These are phyloP conservation scores for Purpureocillium takamizusanense DNA, from an alignment of 2,329 filamentous ascomycete species.

Conservation along the genomic window DNA sequence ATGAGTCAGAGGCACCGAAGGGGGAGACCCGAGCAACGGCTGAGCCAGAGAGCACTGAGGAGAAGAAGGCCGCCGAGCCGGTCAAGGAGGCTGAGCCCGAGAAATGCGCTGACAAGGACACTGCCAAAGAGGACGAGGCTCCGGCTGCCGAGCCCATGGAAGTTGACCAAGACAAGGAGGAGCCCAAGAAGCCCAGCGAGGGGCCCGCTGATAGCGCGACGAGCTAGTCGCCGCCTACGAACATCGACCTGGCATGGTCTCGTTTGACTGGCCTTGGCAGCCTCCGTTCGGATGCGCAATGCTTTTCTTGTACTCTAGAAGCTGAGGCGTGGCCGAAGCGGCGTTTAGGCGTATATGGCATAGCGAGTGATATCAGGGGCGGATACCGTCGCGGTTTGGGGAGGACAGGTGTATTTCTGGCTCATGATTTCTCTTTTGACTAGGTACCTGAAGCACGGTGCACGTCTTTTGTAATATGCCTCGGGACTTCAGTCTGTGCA, in stretches of 20 bases:
- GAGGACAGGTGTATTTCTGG: background rate
- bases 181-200: constrained; percentile 14
- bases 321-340: constrained; percentile 3
- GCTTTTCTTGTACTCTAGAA: constrained; percentile 2
- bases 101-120: constrained; percentile 12
- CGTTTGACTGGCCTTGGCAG: no score
- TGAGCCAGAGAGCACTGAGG: constrained; percentile 3
- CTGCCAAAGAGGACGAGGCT: constrained; percentile 5
- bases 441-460: no score
- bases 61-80: constrained; percentile 14
- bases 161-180: constrained; percentile 20
- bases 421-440: background rate
- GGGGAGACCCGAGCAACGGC: constrained; percentile 2
- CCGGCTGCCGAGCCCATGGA: constrained; percentile 20
- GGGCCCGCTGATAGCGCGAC: constrained; percentile 13
- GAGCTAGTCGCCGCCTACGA: background rate
- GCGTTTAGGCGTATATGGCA: constrained; percentile 10
- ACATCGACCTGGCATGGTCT: no score
- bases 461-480: no score
- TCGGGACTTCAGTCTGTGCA: no score
- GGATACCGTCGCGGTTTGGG: no score
- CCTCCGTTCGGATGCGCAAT: no score
- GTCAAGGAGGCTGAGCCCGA: constrained; percentile 6
- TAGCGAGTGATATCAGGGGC: constrained; percentile 4
- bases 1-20: constrained; percentile 5